Conservation (phyloP, 306 rosid genomes). For the Bauhinia variegata region DNA sequence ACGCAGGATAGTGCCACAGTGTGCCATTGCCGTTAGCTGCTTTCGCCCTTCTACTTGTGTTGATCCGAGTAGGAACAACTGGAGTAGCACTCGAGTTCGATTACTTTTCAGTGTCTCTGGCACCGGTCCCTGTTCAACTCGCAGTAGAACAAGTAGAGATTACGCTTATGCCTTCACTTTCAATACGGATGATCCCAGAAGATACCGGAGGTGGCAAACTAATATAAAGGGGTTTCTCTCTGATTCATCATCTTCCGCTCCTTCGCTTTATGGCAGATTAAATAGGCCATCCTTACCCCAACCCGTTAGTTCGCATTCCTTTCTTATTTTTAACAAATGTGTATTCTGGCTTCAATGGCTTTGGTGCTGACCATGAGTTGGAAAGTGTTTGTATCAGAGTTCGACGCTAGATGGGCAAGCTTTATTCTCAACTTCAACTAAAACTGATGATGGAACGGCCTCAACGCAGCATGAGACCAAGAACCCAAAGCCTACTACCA, state of each 20-base stretch:
- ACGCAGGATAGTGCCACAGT: neutral
- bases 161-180: slow-evolving; percentile 24
- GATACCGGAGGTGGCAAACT: slow-evolving; percentile 33
- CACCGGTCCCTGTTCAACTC: slow-evolving; percentile 24
- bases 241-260: slow-evolving; percentile 41
- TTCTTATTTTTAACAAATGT: neutral
- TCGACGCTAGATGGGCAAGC: slow-evolving; percentile 44
- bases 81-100: slow-evolving; percentile 32
- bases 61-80: slow-evolving; percentile 9
- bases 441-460: slow-evolving; percentile 41
- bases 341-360: slow-evolving; percentile 25
- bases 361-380: slow-evolving; percentile 26
- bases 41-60: slow-evolving; percentile 18
- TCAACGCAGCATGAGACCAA: slow-evolving; percentile 28
- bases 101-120: slow-evolving; percentile 38
- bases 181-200: slow-evolving; percentile 26
- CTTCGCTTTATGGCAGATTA: slow-evolving; percentile 35
- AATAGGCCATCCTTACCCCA: slow-evolving; percentile 34
- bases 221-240: slow-evolving; percentile 49
- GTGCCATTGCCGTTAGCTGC: neutral
- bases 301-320: slow-evolving; percentile 41
- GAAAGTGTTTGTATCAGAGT: slow-evolving; percentile 38
- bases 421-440: slow-evolving; percentile 47
- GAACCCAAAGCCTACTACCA: slow-evolving; percentile 29
- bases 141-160: neutral